Evolutionary conservation across 768 basidiomycete genomes (phyloP), one percentile per base, ranked within the genome.

Genomic region (Amanita thiersii): DNA sequence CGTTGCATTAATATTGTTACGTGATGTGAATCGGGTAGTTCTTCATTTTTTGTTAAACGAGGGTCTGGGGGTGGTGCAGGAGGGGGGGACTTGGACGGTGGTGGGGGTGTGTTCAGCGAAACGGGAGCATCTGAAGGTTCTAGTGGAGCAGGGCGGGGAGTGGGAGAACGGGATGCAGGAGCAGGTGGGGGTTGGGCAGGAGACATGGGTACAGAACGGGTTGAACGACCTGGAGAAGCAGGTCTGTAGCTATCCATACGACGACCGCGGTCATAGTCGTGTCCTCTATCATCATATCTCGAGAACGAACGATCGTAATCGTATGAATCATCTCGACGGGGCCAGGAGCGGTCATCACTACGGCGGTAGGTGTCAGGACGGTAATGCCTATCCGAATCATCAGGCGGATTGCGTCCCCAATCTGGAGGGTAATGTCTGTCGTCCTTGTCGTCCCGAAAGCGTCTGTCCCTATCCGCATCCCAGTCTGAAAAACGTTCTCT

Each of bases 1-100:
- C 66, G 67, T 38, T 67, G 70, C 35, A 69, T 58, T 1, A 63
- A 57, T n/a, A 70, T 64, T n/a, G 66, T 68, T 3, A 72, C 61
- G 2, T 62, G 48, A 47, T 72, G 74, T 23, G 54, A 48, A 3
- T 44, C 38, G 7, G 67, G 68, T 0, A 71, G 58, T 4, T 53
- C 55, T 9, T 50, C 51, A 25, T 64, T 56, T 45, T 60, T 63
- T 21, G 52, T 55, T 10, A 55, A 34, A 12, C 35, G 42, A 26
- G 57, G 55, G 17, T 58, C 58, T 3, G 61, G 58, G 30, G 60
- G 59, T 3, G 59, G 58, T 0, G 57, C 52, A 3, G 57, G 59
- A 4, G 60, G 58, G 5, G 60, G 56, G 0, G 55, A 51, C 2
- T 54, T 46, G 8, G 53, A 50, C 2, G 58, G 60, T 14, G 56